Conservation (phyloP, 208 protist genomes). For the Porcisia hertigi region DNA sequence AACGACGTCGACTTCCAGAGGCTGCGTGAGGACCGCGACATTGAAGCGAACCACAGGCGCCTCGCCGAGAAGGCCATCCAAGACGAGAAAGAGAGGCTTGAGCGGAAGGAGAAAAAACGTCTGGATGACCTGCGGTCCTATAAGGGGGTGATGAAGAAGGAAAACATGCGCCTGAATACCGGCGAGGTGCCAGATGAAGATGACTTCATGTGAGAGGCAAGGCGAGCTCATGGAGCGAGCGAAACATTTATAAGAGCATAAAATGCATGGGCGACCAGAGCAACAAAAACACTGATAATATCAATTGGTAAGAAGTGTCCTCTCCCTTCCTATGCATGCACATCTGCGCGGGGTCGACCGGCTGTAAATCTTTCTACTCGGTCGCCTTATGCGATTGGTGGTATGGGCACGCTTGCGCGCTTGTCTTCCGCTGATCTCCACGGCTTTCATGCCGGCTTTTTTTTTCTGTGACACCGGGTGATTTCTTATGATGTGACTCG, state of each 20-base stretch:
- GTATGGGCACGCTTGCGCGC: too few species aligned
- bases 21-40: conserved; percentile 80
- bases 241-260: not conserved
- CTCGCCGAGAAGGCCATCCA: conserved; percentile 45
- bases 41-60: conserved; percentile 55
- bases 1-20: conserved; percentile 82
- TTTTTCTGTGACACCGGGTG: not conserved
- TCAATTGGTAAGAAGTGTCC: not conserved
- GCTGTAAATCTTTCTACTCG: too few species aligned
- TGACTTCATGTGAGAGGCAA: conserved; percentile 91
- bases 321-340: not conserved
- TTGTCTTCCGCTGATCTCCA: too few species aligned
- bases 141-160: conserved; percentile 72
- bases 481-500: not conserved
- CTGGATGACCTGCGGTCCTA: conserved; percentile 82
- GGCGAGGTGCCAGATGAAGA: conserved; percentile 91
- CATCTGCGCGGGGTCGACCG: too few species aligned
- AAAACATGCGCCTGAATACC: conserved; percentile 84
- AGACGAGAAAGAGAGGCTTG: conserved; percentile 62
- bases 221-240: not conserved
- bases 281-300: not conserved
- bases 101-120: conserved; percentile 77
- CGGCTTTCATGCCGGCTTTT: not conserved
- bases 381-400: too few species aligned
- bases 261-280: not conserved